Conservation (phyloP, 2,329 filamentous ascomycete species). For the Monosporascus cannonballus region DNA sequence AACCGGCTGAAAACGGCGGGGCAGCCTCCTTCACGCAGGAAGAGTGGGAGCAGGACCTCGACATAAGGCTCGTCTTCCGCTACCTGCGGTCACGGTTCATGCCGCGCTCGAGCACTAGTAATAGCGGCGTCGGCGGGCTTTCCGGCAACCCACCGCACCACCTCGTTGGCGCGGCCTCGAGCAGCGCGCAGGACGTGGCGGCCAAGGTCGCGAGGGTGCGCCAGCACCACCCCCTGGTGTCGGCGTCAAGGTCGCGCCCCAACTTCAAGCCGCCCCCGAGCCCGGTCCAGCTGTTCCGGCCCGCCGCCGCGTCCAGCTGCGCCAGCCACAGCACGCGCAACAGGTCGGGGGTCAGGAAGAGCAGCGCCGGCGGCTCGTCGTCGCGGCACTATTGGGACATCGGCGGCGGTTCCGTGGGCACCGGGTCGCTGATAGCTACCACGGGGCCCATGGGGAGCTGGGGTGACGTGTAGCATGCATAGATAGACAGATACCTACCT, state of each 20-base stretch:
- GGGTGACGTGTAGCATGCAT: slow-evolving; percentile 58
- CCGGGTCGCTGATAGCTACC: slow-evolving; percentile 62
- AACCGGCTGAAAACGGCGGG: slow-evolving; percentile 11
- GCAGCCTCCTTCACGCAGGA: slow-evolving; percentile 52
- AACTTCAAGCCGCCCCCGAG: slow-evolving; percentile 48
- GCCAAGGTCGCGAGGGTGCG: slow-evolving; percentile 78
- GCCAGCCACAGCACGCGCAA: slow-evolving; percentile 82
- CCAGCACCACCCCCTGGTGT: slow-evolving; percentile 82
- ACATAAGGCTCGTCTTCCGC: slow-evolving; percentile 85
- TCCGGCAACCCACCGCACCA: slow-evolving; percentile 42
- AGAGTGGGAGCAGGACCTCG: slow-evolving; percentile 91
- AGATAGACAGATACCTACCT: too few species aligned
- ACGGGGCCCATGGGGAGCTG: slow-evolving; percentile 68
- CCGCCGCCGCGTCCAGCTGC: slow-evolving; percentile 60
- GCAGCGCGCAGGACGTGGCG: slow-evolving; percentile 56
- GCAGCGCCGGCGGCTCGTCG: slow-evolving; percentile 50
- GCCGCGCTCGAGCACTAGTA: slow-evolving; percentile 37
- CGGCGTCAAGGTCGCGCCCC: slow-evolving; percentile 56
- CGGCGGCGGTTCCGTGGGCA: slow-evolving; percentile 66
- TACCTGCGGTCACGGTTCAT: slow-evolving; percentile 76
- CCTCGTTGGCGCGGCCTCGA: slow-evolving; percentile 19
- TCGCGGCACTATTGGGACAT: slow-evolving; percentile 91
- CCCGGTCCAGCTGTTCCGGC: slow-evolving; percentile 38
- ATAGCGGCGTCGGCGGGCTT: slow-evolving; percentile 23
- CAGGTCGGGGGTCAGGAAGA: slow-evolving; percentile 50